Percentiles rank a stretch among this genome's conserved stretches.
Evolutionary conservation across 2,329 filamentous ascomycete genomes (phyloP).

Genomic region (Pseudogymnoascus destructans): DNA sequence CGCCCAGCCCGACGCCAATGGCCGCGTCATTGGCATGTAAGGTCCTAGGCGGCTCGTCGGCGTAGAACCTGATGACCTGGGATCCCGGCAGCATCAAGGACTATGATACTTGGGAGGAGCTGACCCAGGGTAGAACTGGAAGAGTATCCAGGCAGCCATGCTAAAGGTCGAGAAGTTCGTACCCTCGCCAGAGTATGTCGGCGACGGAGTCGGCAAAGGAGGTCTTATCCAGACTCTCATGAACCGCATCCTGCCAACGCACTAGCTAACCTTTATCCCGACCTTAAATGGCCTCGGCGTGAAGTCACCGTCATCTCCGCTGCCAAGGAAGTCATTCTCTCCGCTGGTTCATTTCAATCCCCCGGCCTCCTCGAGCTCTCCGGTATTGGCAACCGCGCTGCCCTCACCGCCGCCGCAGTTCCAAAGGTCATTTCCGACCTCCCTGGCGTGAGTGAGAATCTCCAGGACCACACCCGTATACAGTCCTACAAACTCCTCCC

Average conservation of each 20-base stretch:
- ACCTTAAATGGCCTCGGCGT: constrained; percentile 35
- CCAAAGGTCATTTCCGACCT: constrained; percentile 31
- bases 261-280: constrained; percentile 33
- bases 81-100: constrained; percentile 21
- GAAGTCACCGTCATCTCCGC: constrained; percentile 14
- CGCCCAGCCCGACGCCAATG: constrained; percentile 11
- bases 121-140: constrained; percentile 31
- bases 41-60: constrained; percentile 27
- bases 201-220: constrained; percentile 3
- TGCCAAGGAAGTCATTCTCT: constrained; percentile 34
- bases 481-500: constrained; percentile 17
- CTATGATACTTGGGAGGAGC: constrained; percentile 30
- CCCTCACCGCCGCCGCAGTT: constrained; percentile 34
- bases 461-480: constrained; percentile 32
- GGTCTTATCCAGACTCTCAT: constrained; percentile 19
- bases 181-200: constrained; percentile 14
- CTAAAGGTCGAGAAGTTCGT: constrained; percentile 15
- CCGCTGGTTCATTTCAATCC: constrained; percentile 38
- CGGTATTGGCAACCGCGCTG: constrained; percentile 34
- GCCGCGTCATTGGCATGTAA: constrained; percentile 22
- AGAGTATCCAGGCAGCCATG: constrained; percentile 12
- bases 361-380: constrained; percentile 40
- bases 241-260: constrained; percentile 32
- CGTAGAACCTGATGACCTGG: constrained; percentile 24
- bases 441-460: constrained; percentile 38